Evolutionary conservation across 257 asterid genomes (phyloP).

Genomic region (Fraxinus cuspidata): DNA sequence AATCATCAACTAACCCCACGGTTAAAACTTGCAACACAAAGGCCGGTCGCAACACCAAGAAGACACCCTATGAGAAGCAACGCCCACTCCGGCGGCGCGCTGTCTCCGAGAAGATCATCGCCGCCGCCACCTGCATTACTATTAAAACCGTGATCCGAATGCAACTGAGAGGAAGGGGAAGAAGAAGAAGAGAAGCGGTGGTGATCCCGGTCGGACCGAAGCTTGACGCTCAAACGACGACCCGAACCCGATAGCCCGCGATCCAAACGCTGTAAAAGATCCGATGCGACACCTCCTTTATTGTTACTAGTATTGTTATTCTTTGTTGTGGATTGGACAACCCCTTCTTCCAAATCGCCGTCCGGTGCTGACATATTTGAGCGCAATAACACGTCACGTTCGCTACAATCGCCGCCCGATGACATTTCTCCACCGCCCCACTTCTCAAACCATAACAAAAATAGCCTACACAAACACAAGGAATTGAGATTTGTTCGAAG

Average conservation of each 20-base stretch:
- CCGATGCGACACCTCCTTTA: constrained; percentile 36
- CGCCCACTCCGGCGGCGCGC: constrained; percentile 99
- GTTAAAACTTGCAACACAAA: constrained; percentile 87
- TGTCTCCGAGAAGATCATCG: constrained; percentile 66
- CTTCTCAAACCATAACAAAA: not conserved
- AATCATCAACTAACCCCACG: constrained; percentile 73
- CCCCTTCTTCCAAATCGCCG: constrained; percentile 4
- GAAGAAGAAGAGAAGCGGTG: constrained; percentile 40
- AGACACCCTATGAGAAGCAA: constrained; percentile 87
- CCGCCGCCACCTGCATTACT: constrained; percentile 32
- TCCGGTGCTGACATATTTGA: not conserved
- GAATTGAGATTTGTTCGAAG: not conserved
- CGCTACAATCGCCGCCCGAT: not conserved
- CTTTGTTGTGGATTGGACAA: not conserved
- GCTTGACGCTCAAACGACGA: constrained; percentile 44
- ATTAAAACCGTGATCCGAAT: constrained; percentile 40
- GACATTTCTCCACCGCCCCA: constrained; percentile 3
- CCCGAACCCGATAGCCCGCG: constrained; percentile 48
- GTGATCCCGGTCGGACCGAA: constrained; percentile 32
- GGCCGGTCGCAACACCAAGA: constrained; percentile 93
- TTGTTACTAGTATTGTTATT: not conserved
- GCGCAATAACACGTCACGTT: not conserved
- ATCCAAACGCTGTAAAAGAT: constrained; percentile 60
- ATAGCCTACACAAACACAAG: not conserved
- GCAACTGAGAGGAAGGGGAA: constrained; percentile 25